Base-by-base conservation (phyloP, 176 grass and related monocot genomes). In the Lolium multiflorum region DNA sequence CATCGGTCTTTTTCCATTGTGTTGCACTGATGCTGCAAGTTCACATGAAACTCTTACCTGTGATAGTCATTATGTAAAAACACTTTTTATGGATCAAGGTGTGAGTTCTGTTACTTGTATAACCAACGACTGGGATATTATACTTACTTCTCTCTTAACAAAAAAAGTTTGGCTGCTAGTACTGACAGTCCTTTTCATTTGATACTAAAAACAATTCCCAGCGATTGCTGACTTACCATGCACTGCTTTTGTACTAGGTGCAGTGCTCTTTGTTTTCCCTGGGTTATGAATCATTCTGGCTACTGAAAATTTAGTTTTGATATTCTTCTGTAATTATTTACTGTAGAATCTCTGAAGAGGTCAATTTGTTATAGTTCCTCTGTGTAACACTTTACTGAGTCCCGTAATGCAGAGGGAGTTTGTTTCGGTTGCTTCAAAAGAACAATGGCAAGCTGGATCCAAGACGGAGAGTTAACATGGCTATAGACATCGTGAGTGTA, bases 361-460 rank as follows among this genome's bases (percentile, higher is more conserved):
- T 48, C 70, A 49, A 59, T 79, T 67, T 67, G 26, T 3, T 78
- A 26, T 50, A 76, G 22, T 76, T 49, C 14, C 10, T 81, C 63
- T 52, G 55, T 77, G 26, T 86, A 11, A 64, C 31, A 67, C 35
- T 56, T 59, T 15, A 65, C 46, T 79, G 20, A 59, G 39, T 60
- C 16, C 26, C n/a, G 51, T 87, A 78, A 86, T 57, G 37, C 84
- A 98, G 97, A 72, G 97, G 97, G 79, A 96, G 87, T 91, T 91
- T 98, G 80, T 98, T 98, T 85, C 83, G 77, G 78, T 90, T 98
- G 85, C 94, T 98, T 90, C 92, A 91, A 82, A 98, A 90, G 85
- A 91, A 90, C 70, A 52, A 71, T 10, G 77, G 14, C 28, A 93
- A 89, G 82, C 54, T 98, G 84, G 94, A 96, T 78, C 87, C 86